Percentiles rank a stretch among this genome's conserved stretches.
Conservation (phyloP, 2,329 filamentous ascomycete genomes). For the Chaetothyriales sp. region DNA sequence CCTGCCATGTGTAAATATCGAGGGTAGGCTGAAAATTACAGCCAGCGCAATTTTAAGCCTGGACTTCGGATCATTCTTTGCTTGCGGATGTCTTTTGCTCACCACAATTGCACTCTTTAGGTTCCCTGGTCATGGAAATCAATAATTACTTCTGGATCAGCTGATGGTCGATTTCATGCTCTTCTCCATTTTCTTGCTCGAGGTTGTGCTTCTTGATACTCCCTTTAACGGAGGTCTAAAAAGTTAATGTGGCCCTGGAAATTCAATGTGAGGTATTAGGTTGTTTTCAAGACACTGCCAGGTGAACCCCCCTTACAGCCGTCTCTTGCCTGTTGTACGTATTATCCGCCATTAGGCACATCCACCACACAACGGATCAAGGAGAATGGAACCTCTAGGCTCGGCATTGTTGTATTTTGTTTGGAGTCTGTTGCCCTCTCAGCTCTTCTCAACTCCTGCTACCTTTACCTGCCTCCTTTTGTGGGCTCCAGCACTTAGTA, state of each 20-base stretch:
- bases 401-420: background rate
- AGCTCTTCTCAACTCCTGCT: background rate
- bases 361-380: no score
- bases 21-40: background rate
- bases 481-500: background rate
- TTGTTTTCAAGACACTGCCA: background rate
- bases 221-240: no score
- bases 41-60: background rate
- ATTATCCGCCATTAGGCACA: background rate
- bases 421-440: background rate
- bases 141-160: background rate
- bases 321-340: background rate
- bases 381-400: background rate
- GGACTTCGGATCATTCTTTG: background rate
- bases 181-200: background rate
- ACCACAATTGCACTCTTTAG: background rate
- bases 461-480: background rate
- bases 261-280: background rate
- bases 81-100: background rate
- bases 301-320: no score
- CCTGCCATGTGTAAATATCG: background rate
- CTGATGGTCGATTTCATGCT: background rate
- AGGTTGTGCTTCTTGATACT: background rate
- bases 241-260: background rate
- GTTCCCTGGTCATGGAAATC: background rate